Conservation (phyloP, 495 filamentous ascomycete genomes). For the Mycothermus thermophilus region DNA sequence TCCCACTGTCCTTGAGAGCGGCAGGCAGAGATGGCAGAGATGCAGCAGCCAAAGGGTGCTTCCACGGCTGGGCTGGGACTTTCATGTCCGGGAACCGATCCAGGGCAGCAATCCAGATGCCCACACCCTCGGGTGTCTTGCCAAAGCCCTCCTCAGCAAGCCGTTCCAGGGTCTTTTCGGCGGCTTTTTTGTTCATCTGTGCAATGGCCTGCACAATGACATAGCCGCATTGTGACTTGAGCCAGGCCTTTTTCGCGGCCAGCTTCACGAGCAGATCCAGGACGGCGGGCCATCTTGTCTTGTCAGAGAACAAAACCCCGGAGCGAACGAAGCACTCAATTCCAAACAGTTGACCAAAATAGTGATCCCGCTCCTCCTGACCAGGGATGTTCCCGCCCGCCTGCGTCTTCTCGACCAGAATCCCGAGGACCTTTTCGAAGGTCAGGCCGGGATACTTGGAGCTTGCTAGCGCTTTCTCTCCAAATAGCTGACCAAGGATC, state of each 20-base stretch:
- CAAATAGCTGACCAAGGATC: conserved; percentile 51
- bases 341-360: conserved; percentile 76
- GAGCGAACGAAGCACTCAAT: conserved; percentile 73
- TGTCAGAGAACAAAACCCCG: conserved; percentile 47
- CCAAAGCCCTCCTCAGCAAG: conserved; percentile 49
- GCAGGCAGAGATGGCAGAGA: conserved; percentile 52
- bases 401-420: conserved; percentile 57
- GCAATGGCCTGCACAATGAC: conserved; percentile 42
- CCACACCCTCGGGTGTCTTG: conserved; percentile 73
- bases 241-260: conserved; percentile 61
- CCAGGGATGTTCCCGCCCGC: conserved; percentile 49
- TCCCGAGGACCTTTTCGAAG: conserved; percentile 43
- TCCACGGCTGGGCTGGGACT: conserved; percentile 59
- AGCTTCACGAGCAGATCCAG: conserved; percentile 46
- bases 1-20: conserved; percentile 64
- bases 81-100: conserved; percentile 48
- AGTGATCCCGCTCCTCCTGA: conserved; percentile 73
- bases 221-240: conserved; percentile 75
- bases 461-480: conserved; percentile 24
- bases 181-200: conserved; percentile 37
- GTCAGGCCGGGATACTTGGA: conserved; percentile 36
- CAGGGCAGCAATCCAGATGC: conserved; percentile 64
- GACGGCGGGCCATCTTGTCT: conserved; percentile 47
- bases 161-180: conserved; percentile 46
- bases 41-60: conserved; percentile 52